phyloP scores from a whole-genome alignment of 1,139 yeast species.

The Kluyveromyces marxianus region DNA sequence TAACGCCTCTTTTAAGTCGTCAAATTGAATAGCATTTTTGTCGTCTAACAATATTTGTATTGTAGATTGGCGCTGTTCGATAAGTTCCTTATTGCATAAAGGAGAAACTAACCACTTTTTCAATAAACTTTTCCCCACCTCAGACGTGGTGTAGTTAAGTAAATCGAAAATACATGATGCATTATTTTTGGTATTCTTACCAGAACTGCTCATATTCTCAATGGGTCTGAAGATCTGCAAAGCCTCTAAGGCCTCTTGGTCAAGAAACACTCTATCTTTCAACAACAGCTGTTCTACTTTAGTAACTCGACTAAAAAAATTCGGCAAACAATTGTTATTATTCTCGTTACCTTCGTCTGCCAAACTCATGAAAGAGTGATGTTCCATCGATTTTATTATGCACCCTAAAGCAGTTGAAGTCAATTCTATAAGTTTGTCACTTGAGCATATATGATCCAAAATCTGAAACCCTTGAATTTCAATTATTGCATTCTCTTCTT shows the following conservation, averaged over 20 bases:
- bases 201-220: conserved; percentile 10
- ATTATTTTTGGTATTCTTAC: conserved; percentile 12
- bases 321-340: no score
- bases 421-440: background rate
- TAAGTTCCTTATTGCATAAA: conserved; percentile 20
- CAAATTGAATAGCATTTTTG: conserved; percentile 14
- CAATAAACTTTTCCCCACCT: conserved; percentile 29
- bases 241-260: conserved; percentile 33
- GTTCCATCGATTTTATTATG: conserved; percentile 3
- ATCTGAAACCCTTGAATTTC: conserved; percentile 4
- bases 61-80: conserved; percentile 29
- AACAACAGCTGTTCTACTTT: conserved; percentile 7
- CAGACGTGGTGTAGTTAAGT: conserved; percentile 28
- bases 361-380: background rate
- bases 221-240: conserved; percentile 27
- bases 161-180: conserved; percentile 23
- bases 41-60: conserved; percentile 23
- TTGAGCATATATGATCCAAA: conserved; percentile 8
- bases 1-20: conserved; percentile 14
- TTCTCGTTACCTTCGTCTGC: background rate
- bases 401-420: conserved; percentile 5
- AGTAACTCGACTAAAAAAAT: conserved; percentile 1
- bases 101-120: conserved; percentile 35
- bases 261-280: conserved; percentile 29
- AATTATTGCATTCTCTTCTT: background rate